phyloP scores from a whole-genome alignment of 176 grass and related monocot species.

The Cenchrus purpureus region DNA sequence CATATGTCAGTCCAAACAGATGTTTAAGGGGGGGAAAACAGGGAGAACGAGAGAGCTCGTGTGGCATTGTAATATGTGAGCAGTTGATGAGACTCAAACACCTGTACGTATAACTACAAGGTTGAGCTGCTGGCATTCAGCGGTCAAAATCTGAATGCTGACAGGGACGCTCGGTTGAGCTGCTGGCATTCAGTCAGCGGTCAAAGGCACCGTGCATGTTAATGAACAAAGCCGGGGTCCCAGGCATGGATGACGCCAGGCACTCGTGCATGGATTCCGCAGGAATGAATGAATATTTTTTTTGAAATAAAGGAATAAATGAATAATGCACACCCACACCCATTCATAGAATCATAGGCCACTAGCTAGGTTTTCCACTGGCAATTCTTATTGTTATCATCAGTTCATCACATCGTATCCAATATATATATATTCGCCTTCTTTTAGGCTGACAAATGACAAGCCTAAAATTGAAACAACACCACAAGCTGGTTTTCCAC shows the following conservation, averaged over 20 bases:
- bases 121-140: neutral
- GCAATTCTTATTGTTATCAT: neutral
- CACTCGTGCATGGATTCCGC: neutral
- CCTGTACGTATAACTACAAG: neutral
- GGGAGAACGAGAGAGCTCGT: neutral
- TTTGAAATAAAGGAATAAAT: no score
- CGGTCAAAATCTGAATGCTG: neutral
- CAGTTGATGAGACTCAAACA: neutral
- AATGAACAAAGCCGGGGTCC: neutral
- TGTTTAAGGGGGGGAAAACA: neutral
- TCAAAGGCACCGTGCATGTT: constrained; percentile 4
- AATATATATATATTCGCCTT: neutral
- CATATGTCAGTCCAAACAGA: neutral
- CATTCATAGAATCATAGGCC: neutral
- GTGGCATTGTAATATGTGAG: neutral
- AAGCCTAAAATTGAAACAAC: no score
- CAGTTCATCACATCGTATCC: neutral
- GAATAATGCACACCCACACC: neutral
- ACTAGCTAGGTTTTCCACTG: neutral
- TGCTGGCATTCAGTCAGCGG: neutral
- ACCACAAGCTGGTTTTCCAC: no score
- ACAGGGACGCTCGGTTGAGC: no score
- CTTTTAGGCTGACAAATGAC: neutral
- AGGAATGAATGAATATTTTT: neutral
- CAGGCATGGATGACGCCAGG: neutral